Evolutionary conservation across 805 yeast species (phyloP).

Genomic region (Suhomyces faveliae): DNA sequence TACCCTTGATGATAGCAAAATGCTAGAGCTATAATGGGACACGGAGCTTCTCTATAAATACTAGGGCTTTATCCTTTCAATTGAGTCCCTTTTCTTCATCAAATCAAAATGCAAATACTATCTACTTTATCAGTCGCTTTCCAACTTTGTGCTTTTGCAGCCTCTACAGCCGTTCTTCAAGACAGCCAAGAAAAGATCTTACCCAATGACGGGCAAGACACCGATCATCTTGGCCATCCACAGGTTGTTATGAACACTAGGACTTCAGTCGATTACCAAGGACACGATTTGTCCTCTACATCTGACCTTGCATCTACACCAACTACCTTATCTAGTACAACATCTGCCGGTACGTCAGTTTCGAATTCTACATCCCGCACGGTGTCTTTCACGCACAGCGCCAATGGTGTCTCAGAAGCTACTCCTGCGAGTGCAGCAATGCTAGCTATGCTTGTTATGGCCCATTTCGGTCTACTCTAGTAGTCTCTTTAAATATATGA

Average conservation of each 20-base stretch:
- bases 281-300: not conserved
- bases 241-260: not conserved
- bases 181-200: not conserved
- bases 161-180: not conserved
- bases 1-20: not conserved
- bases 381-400: not conserved
- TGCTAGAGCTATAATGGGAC: not conserved
- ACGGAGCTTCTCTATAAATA: not conserved
- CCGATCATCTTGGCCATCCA: not conserved
- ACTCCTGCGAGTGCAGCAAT: not conserved
- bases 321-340: not conserved
- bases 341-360: not conserved
- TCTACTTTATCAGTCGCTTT: conserved; percentile 1
- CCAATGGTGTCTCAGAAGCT: not conserved
- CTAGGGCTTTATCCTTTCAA: not conserved
- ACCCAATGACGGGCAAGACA: not conserved
- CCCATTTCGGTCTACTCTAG: not conserved
- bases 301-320: not conserved
- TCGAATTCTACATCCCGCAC: not conserved
- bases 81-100: not conserved
- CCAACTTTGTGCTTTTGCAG: conserved; percentile 1
- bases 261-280: not conserved
- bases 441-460: not conserved
- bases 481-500: not conserved
- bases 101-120: not conserved